Percentiles rank a stretch among this genome's conserved stretches.
Conservation (phyloP, 2,329 filamentous ascomycete genomes). For the Huntiella bhutanensis region DNA sequence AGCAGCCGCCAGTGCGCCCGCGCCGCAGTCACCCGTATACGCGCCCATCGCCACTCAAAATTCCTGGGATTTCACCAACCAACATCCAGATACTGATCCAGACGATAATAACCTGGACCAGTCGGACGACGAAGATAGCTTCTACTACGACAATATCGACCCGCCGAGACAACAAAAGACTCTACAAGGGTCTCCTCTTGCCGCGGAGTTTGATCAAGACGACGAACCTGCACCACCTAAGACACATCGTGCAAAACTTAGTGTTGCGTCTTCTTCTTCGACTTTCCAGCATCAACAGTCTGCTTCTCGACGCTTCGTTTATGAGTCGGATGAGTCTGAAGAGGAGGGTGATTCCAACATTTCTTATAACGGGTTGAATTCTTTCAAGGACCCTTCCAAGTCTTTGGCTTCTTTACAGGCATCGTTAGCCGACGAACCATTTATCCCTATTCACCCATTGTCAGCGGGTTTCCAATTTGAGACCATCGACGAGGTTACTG, state of each 20-base stretch:
- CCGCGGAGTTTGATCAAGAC: background rate
- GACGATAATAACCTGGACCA: background rate
- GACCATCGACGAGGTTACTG: constrained; percentile 10
- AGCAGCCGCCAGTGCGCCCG: background rate
- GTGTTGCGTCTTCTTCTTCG: background rate
- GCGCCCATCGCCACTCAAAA: too few relatives aligned
- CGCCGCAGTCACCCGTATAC: too few relatives aligned
- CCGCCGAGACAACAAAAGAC: background rate
- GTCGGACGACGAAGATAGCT: constrained; percentile 1
- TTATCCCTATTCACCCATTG: constrained; percentile 1
- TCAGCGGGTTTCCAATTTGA: constrained; percentile 8
- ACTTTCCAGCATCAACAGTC: background rate
- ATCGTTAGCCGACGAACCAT: too few relatives aligned
- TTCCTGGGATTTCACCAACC: too few relatives aligned
- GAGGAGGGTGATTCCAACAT: constrained; percentile 5
- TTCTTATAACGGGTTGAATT: too few relatives aligned
- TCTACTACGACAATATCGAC: constrained; percentile 1
- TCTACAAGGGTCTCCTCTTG: background rate
- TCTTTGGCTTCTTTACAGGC: too few relatives aligned
- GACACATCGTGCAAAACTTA: too few relatives aligned
- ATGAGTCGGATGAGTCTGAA: constrained; percentile 2
- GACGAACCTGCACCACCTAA: too few relatives aligned
- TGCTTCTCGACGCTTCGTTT: background rate
- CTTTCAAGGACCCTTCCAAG: too few relatives aligned
- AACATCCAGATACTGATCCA: background rate